Conservation (phyloP, 805 yeast genomes). For the Starmera dryadoides region DNA sequence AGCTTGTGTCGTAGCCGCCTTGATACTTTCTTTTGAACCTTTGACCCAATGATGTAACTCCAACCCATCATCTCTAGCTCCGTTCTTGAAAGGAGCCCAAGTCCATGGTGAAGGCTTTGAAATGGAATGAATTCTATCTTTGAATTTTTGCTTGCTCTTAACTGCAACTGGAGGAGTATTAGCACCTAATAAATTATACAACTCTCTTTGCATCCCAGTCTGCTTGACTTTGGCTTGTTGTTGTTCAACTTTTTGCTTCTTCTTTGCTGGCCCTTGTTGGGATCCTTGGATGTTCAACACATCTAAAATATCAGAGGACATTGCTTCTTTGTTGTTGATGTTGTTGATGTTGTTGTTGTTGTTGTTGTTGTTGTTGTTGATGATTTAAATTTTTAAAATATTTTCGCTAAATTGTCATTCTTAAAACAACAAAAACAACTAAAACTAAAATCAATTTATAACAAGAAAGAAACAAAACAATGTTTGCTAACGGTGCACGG, state of each 20-base stretch:
- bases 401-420: too few relatives aligned
- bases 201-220: constrained; percentile 82
- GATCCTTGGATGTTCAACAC: constrained; percentile 58
- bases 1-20: constrained; percentile 17
- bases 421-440: not conserved
- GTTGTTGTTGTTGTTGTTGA: constrained; percentile 14
- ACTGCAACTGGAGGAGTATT: constrained; percentile 80
- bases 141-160: constrained; percentile 44
- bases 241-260: constrained; percentile 23
- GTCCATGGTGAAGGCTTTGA: constrained; percentile 82
- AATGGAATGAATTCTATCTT: constrained; percentile 53
- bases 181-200: constrained; percentile 83
- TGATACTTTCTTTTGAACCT: constrained; percentile 39
- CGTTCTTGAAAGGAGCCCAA: constrained; percentile 51
- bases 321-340: constrained; percentile 1
- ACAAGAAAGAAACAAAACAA: not conserved
- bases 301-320: constrained; percentile 63
- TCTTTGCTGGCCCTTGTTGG: constrained; percentile 16
- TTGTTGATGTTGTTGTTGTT: not conserved
- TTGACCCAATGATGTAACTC: constrained; percentile 81
- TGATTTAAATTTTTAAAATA: constrained; percentile 6
- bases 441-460: not conserved
- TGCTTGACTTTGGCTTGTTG: constrained; percentile 20
- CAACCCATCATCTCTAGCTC: constrained; percentile 42
- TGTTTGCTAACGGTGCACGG: constrained; percentile 26